Conservation (phyloP, 805 yeast species). For the Ogataea philodendri region DNA sequence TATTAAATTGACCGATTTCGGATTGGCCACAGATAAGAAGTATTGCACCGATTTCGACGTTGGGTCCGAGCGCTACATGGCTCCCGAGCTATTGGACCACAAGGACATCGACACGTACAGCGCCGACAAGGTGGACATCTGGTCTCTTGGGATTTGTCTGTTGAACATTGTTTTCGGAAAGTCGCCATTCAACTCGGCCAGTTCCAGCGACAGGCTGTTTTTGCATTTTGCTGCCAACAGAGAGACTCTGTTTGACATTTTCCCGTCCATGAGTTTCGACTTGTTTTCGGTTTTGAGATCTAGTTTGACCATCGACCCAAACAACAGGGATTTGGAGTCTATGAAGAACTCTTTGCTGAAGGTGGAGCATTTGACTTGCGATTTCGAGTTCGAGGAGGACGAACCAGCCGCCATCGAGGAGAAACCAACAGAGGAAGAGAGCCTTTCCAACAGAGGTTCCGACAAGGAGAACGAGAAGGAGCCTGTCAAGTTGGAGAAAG, state of each 20-base stretch:
- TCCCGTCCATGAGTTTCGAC: slow-evolving; percentile 84
- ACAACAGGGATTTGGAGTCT: slow-evolving; percentile 64
- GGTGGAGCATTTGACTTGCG: slow-evolving; percentile 73
- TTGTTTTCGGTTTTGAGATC: slow-evolving; percentile 80
- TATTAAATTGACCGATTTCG: slow-evolving; percentile 58
- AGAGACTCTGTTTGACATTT: slow-evolving; percentile 88
- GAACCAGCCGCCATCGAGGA: slow-evolving; percentile 22
- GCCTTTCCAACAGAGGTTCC: slow-evolving; percentile 3
- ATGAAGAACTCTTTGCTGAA: slow-evolving; percentile 60
- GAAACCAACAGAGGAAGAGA: slow-evolving; percentile 16
- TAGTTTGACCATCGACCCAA: slow-evolving; percentile 81
- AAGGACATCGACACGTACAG: slow-evolving; percentile 57
- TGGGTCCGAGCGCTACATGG: slow-evolving; percentile 91
- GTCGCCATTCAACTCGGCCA: slow-evolving; percentile 82
- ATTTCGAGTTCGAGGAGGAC: slow-evolving; percentile 57
- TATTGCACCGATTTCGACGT: slow-evolving; percentile 74
- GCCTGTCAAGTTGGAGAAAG: slow-evolving; percentile 8
- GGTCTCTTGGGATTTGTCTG: slow-evolving; percentile 86
- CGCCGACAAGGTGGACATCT: slow-evolving; percentile 79
- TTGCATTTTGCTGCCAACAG: slow-evolving; percentile 82
- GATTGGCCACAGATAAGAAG: slow-evolving; percentile 51
- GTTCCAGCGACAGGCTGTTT: slow-evolving; percentile 72
- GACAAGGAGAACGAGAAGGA: slow-evolving; percentile 30
- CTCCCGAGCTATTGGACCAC: slow-evolving; percentile 81
- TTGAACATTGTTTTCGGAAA: slow-evolving; percentile 84